Evolutionary conservation across 1,284 basidiomycete genomes (phyloP).

Genomic region (Stereum hirsutum): DNA sequence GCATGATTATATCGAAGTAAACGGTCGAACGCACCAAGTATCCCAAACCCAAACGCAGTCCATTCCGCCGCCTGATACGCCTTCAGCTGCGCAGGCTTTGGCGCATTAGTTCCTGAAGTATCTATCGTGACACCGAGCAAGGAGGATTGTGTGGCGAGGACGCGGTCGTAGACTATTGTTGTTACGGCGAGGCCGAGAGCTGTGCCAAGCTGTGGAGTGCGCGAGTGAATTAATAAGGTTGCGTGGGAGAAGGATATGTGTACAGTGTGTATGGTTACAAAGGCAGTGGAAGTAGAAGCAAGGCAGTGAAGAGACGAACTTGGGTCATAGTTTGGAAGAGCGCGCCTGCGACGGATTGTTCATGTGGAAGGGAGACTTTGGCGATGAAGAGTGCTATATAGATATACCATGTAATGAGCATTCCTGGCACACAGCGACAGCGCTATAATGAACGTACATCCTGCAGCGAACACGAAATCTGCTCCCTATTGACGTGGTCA

Average conservation of each 20-base stretch:
- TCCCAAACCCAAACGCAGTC: slow-evolving; percentile 50
- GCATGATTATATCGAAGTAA: background rate
- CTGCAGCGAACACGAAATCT: slow-evolving; percentile 72
- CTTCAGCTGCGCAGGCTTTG: slow-evolving; percentile 29
- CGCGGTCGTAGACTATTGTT: slow-evolving; percentile 61
- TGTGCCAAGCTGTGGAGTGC: slow-evolving; percentile 45
- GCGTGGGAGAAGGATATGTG: too few relatives aligned
- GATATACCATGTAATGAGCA: too few relatives aligned
- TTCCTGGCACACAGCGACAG: too few relatives aligned
- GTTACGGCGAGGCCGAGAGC: slow-evolving; percentile 69
- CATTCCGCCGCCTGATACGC: slow-evolving; percentile 60
- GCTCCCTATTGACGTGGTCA: too few relatives aligned
- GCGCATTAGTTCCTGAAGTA: slow-evolving; percentile 22
- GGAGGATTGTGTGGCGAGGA: slow-evolving; percentile 26
- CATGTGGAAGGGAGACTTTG: slow-evolving; percentile 59
- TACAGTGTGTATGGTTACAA: too few relatives aligned
- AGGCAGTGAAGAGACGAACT: background rate
- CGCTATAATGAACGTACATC: too few relatives aligned
- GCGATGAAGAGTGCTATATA: slow-evolving; percentile 75
- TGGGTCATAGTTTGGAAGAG: slow-evolving; percentile 69
- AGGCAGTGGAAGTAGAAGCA: too few relatives aligned
- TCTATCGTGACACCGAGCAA: slow-evolving; percentile 22
- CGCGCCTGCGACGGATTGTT: slow-evolving; percentile 74
- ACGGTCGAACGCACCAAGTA: slow-evolving; percentile 31
- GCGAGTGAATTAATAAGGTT: too few relatives aligned